Evolutionary conservation across 768 basidiomycete species (phyloP), one percentile per base, ranked within the genome.

Genomic region (Pleurotus sapidus): DNA sequence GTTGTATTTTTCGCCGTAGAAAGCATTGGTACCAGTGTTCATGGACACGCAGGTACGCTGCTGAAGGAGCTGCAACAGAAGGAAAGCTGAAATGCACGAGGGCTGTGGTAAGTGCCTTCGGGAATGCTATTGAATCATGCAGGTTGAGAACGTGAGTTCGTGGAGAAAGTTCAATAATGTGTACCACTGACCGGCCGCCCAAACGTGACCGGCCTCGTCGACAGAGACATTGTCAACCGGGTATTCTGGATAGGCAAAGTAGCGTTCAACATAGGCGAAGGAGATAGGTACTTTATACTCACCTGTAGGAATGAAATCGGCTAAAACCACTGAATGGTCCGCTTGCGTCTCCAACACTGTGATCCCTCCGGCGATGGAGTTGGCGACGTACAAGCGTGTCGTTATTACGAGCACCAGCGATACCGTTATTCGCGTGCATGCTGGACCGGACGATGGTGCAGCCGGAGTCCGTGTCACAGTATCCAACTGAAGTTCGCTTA

Each of bases 361-460:
- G 25, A 91, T 62, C 8, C 67, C 70, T 2, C 84, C 84, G 1
- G 61, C 59, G n/a, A 75, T 43, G 11, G 67, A 65, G 58, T 77
- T 81, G 3, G 74, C 78, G 18, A 88, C 81, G 64, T 89, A 91
- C 59, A 88, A 88, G 71, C 0, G 84, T 85, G n/a, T 81, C 84
- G 59, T 88, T 86, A 8, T 70, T 62, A 4, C 64, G 64, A 8
- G 79, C 81, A 27, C 71, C 71, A 5, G 77, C 76, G 50, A 89
- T 88, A 4, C 90, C 90, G 63, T 91, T 91, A 59, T 73, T 79
- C 49, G 72, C 75, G 47, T 68, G 72, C 55, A 89, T 66, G n/a
- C 77, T 74, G 24, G 67, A 65, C 14, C 80, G 76, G 1, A 82
- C 88, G 49, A 79, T 67, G 61, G 84, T 86, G 69, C 89, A 92